Evolutionary conservation across 495 filamentous ascomycete genomes (phyloP).

Genomic region (Thozetella sp.): DNA sequence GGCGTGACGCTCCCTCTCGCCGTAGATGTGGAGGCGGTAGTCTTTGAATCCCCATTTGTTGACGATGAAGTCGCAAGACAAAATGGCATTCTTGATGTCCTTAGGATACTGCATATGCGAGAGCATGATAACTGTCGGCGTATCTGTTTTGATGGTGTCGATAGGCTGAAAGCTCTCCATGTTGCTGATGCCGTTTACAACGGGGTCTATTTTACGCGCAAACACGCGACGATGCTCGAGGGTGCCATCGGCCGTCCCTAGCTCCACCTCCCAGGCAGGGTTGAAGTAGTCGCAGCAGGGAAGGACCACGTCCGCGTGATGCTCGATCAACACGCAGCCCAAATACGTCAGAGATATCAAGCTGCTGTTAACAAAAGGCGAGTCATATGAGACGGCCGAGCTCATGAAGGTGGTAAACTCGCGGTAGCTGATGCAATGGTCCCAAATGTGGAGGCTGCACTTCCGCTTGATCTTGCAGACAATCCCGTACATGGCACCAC

Average conservation of each 20-base stretch:
- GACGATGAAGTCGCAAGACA: slow-evolving; percentile 66
- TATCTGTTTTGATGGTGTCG: slow-evolving; percentile 55
- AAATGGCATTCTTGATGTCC: slow-evolving; percentile 64
- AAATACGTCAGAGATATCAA: slow-evolving; percentile 60
- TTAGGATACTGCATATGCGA: slow-evolving; percentile 67
- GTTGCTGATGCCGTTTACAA: slow-evolving; percentile 69
- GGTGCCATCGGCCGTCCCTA: slow-evolving; percentile 59
- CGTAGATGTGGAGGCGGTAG: slow-evolving; percentile 65
- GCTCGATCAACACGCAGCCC: slow-evolving; percentile 59
- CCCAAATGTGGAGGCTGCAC: slow-evolving; percentile 67
- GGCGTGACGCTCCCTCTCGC: slow-evolving; percentile 61
- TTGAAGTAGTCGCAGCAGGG: slow-evolving; percentile 71
- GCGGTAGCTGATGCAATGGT: slow-evolving; percentile 68
- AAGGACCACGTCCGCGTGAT: slow-evolving; percentile 66
- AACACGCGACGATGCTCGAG: slow-evolving; percentile 63
- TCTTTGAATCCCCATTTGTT: slow-evolving; percentile 69
- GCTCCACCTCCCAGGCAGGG: slow-evolving; percentile 68
- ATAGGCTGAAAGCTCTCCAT: slow-evolving; percentile 66
- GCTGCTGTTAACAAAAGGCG: slow-evolving; percentile 57
- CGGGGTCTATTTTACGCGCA: slow-evolving; percentile 64
- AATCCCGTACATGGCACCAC: slow-evolving; percentile 65
- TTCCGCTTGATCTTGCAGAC: slow-evolving; percentile 66
- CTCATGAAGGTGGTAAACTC: slow-evolving; percentile 64
- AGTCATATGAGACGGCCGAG: slow-evolving; percentile 59
- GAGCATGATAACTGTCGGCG: slow-evolving; percentile 66